A percentile compares a stretch with the other conserved stretches of the same genome.
phyloP scores from a whole-genome alignment of 2,329 filamentous ascomycete species.

The Fusarium acutatum region DNA sequence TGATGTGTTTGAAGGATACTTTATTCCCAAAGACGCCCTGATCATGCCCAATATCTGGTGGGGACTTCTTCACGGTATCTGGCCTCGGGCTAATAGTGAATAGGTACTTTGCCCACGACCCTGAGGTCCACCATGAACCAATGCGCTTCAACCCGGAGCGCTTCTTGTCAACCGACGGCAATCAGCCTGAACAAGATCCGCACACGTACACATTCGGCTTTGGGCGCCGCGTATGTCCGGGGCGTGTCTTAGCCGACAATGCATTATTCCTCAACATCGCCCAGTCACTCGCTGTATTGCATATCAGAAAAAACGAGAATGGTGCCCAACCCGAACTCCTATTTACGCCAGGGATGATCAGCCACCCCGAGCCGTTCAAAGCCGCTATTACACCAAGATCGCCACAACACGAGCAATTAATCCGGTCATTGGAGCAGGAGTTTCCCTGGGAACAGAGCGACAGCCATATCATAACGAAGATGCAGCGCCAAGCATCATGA shows the following conservation, averaged over 20 bases:
- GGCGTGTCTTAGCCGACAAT: constrained; percentile 42
- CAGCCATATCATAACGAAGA: constrained; percentile 1
- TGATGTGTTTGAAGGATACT: constrained; percentile 31
- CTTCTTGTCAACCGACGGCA: constrained; percentile 24
- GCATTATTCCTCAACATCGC: constrained; percentile 47
- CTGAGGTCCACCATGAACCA: constrained; percentile 22
- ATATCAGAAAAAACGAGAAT: constrained; percentile 38
- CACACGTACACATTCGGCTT: constrained; percentile 44
- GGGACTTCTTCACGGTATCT: neutral
- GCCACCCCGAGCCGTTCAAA: constrained; percentile 22
- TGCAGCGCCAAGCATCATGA: neutral
- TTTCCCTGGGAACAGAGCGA: constrained; percentile 32
- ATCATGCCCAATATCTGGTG: constrained; percentile 34
- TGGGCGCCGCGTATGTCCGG: constrained; percentile 47
- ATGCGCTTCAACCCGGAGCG: constrained; percentile 25
- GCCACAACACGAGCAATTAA: constrained; percentile 7
- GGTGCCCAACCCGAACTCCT: neutral
- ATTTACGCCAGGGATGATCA: constrained; percentile 28
- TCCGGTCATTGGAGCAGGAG: constrained; percentile 21
- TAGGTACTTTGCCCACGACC: constrained; percentile 31
- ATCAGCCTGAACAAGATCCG: constrained; percentile 41
- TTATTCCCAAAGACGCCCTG: constrained; percentile 35
- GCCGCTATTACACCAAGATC: constrained; percentile 19
- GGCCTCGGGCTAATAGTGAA: neutral
- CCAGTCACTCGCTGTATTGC: constrained; percentile 56